phyloP scores from a whole-genome alignment of 257 asterid species.

The Solanum rostratum region DNA sequence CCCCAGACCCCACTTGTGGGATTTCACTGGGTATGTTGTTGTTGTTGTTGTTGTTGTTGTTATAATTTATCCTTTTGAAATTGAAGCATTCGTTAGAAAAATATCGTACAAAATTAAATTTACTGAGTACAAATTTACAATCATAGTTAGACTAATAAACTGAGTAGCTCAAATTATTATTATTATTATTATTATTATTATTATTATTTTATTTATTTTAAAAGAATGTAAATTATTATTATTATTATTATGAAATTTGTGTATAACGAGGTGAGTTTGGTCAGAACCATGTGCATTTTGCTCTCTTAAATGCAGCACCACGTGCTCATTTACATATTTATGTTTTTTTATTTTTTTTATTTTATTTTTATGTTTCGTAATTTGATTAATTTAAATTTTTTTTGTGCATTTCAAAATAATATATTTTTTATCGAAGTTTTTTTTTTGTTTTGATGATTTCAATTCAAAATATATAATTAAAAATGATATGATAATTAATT shows the following conservation, averaged over 20 bases:
- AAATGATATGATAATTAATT: background rate
- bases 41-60: too few relatives aligned
- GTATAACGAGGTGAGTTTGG: background rate
- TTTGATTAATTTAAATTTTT: background rate
- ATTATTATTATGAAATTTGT: background rate
- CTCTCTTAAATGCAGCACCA: background rate
- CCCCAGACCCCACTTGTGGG: too few relatives aligned
- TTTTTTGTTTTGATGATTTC: background rate
- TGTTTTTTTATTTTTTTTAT: too few relatives aligned
- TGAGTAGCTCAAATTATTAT: background rate
- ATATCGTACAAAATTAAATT: too few relatives aligned
- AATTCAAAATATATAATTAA: background rate
- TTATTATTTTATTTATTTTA: too few relatives aligned
- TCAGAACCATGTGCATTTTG: background rate
- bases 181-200: too few relatives aligned
- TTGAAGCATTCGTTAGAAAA: background rate
- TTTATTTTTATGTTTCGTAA: too few relatives aligned
- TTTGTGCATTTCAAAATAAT: accelerated
- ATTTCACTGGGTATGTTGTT: too few relatives aligned
- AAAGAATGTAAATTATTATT: too few relatives aligned
- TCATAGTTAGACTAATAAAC: background rate
- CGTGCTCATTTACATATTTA: background rate
- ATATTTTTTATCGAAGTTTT: background rate
- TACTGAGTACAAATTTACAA: background rate
- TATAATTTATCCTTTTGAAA: background rate